These are phyloP conservation scores for Tetraselmis chui DNA, from an alignment of 139 green algal genomes.

Conservation along the genomic window DNA sequence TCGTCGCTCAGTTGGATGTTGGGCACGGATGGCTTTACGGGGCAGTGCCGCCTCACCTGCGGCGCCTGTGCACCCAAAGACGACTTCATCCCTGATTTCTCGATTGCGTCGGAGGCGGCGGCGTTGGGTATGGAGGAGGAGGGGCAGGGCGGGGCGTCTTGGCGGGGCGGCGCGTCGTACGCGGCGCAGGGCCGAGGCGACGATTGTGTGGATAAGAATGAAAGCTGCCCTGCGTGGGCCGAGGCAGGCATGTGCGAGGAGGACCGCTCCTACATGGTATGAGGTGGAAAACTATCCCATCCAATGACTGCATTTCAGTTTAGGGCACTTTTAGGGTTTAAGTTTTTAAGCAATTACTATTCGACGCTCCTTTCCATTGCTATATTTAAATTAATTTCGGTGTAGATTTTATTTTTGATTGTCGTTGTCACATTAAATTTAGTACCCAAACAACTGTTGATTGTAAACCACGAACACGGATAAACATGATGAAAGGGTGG, in stretches of 20 bases:
- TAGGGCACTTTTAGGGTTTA: too few relatives aligned
- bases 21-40: not conserved
- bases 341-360: too few relatives aligned
- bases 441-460: too few relatives aligned
- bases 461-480: too few relatives aligned
- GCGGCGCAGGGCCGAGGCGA: not conserved
- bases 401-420: too few relatives aligned
- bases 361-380: too few relatives aligned
- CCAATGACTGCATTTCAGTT: too few relatives aligned
- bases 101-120: not conserved
- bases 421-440: too few relatives aligned
- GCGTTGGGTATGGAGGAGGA: not conserved
- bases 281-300: too few relatives aligned
- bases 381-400: too few relatives aligned
- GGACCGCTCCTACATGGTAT: not conserved
- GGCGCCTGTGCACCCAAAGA: not conserved
- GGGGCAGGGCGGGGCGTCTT: not conserved
- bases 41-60: not conserved
- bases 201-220: not conserved
- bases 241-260: not conserved
- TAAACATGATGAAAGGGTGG: too few relatives aligned
- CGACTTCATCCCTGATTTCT: not conserved
- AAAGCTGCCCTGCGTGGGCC: not conserved
- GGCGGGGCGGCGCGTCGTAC: not conserved
- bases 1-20: not conserved